A percentile compares a stretch with the other conserved stretches of the same genome.
Conservation (phyloP, 2,329 filamentous ascomycete species). For the Didymella pinodella region DNA sequence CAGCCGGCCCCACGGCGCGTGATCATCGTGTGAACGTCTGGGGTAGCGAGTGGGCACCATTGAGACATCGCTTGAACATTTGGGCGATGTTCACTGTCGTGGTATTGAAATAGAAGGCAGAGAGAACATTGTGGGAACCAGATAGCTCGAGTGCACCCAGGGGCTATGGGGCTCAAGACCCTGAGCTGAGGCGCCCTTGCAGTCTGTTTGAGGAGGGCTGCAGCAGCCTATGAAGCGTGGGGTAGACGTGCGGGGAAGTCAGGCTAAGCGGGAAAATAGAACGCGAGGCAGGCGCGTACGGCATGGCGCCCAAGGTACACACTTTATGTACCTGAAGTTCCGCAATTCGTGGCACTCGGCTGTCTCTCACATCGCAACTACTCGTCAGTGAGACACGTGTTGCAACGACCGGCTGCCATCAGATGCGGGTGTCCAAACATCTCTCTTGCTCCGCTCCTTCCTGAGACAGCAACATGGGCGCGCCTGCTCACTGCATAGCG, state of each 20-base stretch:
- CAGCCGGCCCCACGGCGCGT: constrained; percentile 18
- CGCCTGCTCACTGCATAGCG: constrained; percentile 35
- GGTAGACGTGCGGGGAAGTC: constrained; percentile 38
- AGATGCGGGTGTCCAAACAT: constrained; percentile 45
- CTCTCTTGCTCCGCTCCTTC: constrained; percentile 31
- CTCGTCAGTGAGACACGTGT: constrained; percentile 22
- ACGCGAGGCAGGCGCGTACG: constrained; percentile 27
- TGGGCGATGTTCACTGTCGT: neutral
- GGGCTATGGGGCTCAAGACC: constrained; percentile 1
- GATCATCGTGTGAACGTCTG: constrained; percentile 21
- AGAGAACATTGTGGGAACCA: no score
- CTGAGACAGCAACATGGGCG: constrained; percentile 44
- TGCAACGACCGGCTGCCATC: constrained; percentile 26
- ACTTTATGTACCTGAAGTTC: constrained; percentile 34
- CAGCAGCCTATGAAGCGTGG: constrained; percentile 14
- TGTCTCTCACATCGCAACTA: constrained; percentile 25
- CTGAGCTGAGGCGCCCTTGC: constrained; percentile 16
- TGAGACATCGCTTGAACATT: neutral
- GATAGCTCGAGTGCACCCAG: neutral
- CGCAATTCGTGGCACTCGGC: constrained; percentile 27
- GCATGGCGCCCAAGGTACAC: constrained; percentile 31
- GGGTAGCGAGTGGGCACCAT: constrained; percentile 9
- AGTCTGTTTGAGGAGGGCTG: constrained; percentile 8
- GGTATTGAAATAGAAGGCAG: no score
- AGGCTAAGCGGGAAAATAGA: constrained; percentile 33